phyloP scores from a whole-genome alignment of 306 rosid genomes.

The Boehmeria nivea region DNA sequence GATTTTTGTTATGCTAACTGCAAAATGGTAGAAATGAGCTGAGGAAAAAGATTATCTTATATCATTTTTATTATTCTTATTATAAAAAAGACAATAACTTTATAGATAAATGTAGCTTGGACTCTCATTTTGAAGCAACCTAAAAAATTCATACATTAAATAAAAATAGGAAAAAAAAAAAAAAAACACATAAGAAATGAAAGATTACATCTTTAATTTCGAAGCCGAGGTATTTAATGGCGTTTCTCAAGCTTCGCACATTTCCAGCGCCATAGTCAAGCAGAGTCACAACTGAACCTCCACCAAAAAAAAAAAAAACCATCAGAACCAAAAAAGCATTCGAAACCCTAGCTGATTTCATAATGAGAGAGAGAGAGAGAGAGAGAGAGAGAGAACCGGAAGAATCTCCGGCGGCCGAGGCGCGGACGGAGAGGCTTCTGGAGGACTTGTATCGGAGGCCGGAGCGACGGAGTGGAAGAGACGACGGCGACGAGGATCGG shows the following conservation, averaged over 20 bases:
- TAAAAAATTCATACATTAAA: too few species aligned
- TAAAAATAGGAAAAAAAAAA: neutral
- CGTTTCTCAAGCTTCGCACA: constrained; percentile 87
- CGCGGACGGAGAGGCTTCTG: constrained; percentile 53
- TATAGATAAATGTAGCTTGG: neutral
- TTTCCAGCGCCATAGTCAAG: constrained; percentile 96
- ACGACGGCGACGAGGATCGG: constrained; percentile 36
- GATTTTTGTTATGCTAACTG: too few species aligned
- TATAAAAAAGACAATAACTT: too few species aligned
- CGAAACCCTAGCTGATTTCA: neutral
- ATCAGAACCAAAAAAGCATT: neutral
- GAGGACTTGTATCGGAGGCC: constrained; percentile 28
- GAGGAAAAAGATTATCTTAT: too few species aligned
- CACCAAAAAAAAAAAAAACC: neutral
- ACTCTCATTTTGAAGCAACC: too few species aligned
- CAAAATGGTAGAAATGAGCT: too few species aligned
- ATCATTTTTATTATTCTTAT: too few species aligned
- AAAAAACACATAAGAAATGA: neutral
- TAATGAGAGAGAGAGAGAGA: neutral
- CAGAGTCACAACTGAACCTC: constrained; percentile 63
- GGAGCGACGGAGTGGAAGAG: constrained; percentile 39
- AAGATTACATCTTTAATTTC: constrained; percentile 72
- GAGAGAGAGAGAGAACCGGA: constrained; percentile 46
- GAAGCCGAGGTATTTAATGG: constrained; percentile 73
- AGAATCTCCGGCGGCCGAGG: constrained; percentile 55